Base-by-base conservation (phyloP, 1,139 yeast genomes). In the Arxiozyma telluris region DNA sequence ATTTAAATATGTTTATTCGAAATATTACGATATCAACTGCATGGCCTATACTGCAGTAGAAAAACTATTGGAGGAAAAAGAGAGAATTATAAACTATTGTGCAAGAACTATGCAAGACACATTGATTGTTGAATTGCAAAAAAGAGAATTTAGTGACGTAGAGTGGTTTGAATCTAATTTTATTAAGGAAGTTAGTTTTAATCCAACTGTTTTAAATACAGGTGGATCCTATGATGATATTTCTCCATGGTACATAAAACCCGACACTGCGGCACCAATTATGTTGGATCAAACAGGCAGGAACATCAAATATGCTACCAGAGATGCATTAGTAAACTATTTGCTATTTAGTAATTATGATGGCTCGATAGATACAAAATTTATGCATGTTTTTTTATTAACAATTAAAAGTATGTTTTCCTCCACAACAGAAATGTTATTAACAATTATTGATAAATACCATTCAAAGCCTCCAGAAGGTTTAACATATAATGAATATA, bases 401-500 rank as follows among this genome's bases (percentile, higher is more conserved):
- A 84, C 95, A 0, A 89, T 88, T 69, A 76, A 87, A 43, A 83
- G 94, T 47, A 87, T 91, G 66, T 80, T 86, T 72, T 76, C 85
- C 1, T 34, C 51, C 30, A 79, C 95, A 0, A 71, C 78, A 2
- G 88, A 83, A 55, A 75, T 93, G 43, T 74, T 90, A 54, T 78
- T 76, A 20, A 68, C 80, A 49, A 72, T 93, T 55, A 80, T 84
- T 41, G 75, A 76, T 39, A 75, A 96, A 52, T 93, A 84, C 69
- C 77, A 83, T 55, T 73, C 82, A 41, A 82, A 80, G 57, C 95
- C 97, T 5, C 97, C 97, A 0, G 96, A 87, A 61, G 96, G 96
- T 0, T 73, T 93, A 57, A 81, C 87, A 54, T 85, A 81, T 60
- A 95, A 87, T 58, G 96, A 90, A 64, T 88, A 87, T 65, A 81